Evolutionary conservation across 2,329 filamentous ascomycete genomes (phyloP), one percentile per base, ranked within the genome.

Genomic region (Ceratocystis alfenasii): DNA sequence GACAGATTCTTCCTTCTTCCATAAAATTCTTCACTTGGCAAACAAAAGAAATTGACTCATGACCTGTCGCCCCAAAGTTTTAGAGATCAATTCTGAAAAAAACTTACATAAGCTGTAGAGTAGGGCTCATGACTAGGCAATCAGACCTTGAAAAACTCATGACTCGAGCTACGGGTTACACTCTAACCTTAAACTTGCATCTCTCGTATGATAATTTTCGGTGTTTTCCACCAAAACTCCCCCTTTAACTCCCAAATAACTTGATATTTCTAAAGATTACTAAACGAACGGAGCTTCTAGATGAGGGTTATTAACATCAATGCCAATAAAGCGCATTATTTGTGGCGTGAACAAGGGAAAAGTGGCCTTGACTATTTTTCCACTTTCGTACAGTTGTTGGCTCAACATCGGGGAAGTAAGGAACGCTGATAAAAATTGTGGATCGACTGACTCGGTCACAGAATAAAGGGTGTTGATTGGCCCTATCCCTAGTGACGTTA

Each of bases 401-500:
- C 17, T 25, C 55, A 15, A 33, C n/a, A 59, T 59, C 17, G 55
- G 55, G 3, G 28, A 59, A 59, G 55, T 36, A 12, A 59, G 55
- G 25, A 36, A 22, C 30, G 55, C 28, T 30, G 41, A 57, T 60
- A 4, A 63, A 50, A 66, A 61, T 12, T 33, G 61, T 66, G 61
- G 61, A 59, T 28, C 44, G 22, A 66, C 65, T 66, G 65, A 66
- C 65, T 66, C 65, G 65, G 48, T 48, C 48, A 61, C 48, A 59
- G 20, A 41, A 64, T 17, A 45, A 25, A 63, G 33, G 7, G 36
- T 0, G 33, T 30, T 66, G 33, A 66, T 66, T 66, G 65, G 65
- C 4, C 17, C 25, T 41, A 12, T 28, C 28, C 30, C 2, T 33
- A n/a, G 28, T 59, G 55, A 59, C 55, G 55, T 59, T 59, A n/a